phyloP scores from a whole-genome alignment of 768 basidiomycete genomes.

The Piloderma croceum region DNA sequence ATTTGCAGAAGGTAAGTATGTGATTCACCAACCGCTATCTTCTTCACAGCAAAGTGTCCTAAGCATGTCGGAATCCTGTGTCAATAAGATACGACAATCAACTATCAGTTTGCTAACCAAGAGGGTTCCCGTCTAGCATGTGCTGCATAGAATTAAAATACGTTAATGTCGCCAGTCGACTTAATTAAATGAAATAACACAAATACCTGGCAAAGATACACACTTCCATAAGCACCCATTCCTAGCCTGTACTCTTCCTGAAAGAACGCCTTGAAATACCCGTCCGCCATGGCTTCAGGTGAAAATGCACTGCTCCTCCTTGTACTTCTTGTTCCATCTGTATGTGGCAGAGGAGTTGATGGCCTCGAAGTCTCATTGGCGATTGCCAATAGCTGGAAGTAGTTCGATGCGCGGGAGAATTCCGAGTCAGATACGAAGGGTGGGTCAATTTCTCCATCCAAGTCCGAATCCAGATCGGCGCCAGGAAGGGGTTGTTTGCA shows the following conservation, averaged over 20 bases:
- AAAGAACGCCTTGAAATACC: constrained; percentile 92
- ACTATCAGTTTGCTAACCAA: constrained; percentile 44
- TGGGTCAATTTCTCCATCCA: constrained; percentile 26
- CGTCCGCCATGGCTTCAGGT: constrained; percentile 76
- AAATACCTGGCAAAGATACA: constrained; percentile 80
- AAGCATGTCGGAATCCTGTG: constrained; percentile 4
- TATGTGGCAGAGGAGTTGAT: constrained; percentile 39
- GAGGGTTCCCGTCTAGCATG: constrained; percentile 77
- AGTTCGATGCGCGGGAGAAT: constrained; percentile 67
- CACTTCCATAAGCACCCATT: constrained; percentile 92
- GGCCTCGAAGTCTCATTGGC: constrained; percentile 63
- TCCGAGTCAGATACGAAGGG: no score
- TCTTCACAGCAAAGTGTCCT: constrained; percentile 93
- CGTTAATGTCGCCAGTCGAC: constrained; percentile 7
- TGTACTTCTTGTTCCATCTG: constrained; percentile 5
- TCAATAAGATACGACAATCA: constrained; percentile 3
- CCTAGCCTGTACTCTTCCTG: constrained; percentile 83
- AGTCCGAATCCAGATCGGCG: constrained; percentile 23
- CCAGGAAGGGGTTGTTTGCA: constrained; percentile 59
- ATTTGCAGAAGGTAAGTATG: constrained; percentile 81
- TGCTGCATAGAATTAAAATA: no score
- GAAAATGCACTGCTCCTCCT: constrained; percentile 39
- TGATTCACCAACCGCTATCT: constrained; percentile 90
- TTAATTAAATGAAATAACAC: background rate
- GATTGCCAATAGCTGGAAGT: constrained; percentile 72